These are phyloP conservation scores for Metschnikowia shivogae DNA, from an alignment of 805 yeast species.

Conservation along the genomic window DNA sequence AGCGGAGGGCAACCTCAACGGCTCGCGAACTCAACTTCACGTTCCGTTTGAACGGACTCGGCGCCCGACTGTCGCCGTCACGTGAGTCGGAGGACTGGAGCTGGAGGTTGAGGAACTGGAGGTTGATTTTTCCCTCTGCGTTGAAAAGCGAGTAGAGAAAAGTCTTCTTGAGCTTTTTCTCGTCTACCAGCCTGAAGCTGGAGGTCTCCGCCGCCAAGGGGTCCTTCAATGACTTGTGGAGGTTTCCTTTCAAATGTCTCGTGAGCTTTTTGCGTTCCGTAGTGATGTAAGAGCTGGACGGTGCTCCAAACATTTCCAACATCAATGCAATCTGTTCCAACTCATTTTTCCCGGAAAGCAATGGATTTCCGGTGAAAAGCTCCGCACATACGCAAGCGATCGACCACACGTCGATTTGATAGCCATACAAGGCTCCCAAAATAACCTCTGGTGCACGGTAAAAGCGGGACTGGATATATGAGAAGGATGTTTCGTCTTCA, in stretches of 20 bases:
- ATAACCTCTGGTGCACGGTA: constrained; percentile 79
- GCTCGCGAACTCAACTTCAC: constrained; percentile 28
- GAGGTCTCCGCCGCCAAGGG: constrained; percentile 12
- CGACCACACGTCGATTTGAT: constrained; percentile 84
- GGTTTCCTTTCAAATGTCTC: constrained; percentile 17
- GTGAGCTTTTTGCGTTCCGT: constrained; percentile 36
- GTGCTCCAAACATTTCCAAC: constrained; percentile 46
- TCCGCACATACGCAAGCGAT: constrained; percentile 65
- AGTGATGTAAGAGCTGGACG: constrained; percentile 37
- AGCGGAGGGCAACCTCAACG: constrained; percentile 28
- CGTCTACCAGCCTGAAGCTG: constrained; percentile 20
- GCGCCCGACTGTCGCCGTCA: constrained; percentile 1
- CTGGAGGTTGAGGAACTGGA: constrained; percentile 29
- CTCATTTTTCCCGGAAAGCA: constrained; percentile 35
- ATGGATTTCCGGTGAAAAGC: constrained; percentile 16
- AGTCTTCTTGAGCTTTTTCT: constrained; percentile 31
- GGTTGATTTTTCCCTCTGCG: constrained; percentile 34
- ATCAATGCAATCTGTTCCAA: constrained; percentile 43
- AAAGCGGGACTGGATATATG: constrained; percentile 61
- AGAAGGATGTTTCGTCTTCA: constrained; percentile 39
- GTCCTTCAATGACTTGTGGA: constrained; percentile 10
- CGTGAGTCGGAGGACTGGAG: constrained; percentile 14
- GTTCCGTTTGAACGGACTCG: constrained; percentile 17
- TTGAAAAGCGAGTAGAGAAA: constrained; percentile 37
- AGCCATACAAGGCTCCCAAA: constrained; percentile 57